phyloP scores from a whole-genome alignment of 2,329 filamentous ascomycete species.

The Penicillium sp. region DNA sequence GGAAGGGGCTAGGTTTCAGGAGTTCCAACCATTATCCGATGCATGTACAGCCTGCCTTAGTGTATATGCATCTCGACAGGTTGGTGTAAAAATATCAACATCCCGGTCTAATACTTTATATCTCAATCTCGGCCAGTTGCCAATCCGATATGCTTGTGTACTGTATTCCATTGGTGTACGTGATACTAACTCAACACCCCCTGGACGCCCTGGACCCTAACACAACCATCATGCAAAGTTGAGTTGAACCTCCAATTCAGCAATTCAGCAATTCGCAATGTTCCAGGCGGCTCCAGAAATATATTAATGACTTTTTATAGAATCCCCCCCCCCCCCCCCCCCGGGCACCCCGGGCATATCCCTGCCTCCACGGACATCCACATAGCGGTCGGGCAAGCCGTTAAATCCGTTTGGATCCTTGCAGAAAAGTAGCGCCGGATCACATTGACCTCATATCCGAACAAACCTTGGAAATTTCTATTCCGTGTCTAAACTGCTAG shows the following conservation, averaged over 20 bases:
- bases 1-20: not conserved
- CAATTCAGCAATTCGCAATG: not conserved
- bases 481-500: not conserved
- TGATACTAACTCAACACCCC: too few species aligned
- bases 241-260: not conserved
- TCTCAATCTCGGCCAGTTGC: not conserved
- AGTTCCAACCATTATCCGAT: not conserved
- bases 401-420: not conserved
- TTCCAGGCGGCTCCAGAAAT: not conserved
- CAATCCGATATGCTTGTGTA: not conserved
- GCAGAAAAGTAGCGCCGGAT: not conserved
- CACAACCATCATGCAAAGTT: not conserved
- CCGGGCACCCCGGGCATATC: not conserved
- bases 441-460: not conserved
- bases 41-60: not conserved
- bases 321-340: too few species aligned
- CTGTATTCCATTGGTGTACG: not conserved
- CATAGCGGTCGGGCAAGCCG: not conserved
- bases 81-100: not conserved
- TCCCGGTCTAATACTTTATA: not conserved
- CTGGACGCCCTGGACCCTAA: not conserved
- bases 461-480: not conserved
- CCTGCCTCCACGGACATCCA: not conserved
- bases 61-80: not conserved
- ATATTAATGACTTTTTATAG: not conserved